These are phyloP conservation scores for Yueomyces sp. DNA, from an alignment of 805 yeast genomes.

Conservation along the genomic window DNA sequence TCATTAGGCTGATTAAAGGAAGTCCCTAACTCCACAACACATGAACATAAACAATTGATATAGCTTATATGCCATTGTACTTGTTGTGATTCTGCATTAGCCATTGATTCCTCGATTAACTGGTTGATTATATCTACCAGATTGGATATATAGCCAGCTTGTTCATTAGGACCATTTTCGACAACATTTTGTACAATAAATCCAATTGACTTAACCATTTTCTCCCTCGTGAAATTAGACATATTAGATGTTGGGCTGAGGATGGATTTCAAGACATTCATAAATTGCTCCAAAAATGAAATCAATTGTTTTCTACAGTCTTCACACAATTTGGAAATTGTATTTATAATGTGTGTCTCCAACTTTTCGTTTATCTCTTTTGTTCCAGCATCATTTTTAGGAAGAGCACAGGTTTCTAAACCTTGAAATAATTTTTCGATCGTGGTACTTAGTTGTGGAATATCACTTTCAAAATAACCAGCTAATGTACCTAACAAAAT, in stretches of 20 bases:
- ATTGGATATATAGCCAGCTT: conserved; percentile 26
- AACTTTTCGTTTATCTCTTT: conserved; percentile 13
- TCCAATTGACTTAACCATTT: conserved; percentile 48
- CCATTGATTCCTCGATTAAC: conserved; percentile 6
- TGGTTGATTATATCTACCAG: conserved; percentile 22
- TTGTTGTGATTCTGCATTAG: conserved; percentile 1
- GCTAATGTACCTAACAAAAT: conserved; percentile 17
- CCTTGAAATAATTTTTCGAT: conserved; percentile 19
- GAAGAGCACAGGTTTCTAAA: conserved; percentile 12
- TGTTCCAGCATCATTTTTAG: conserved; percentile 1
- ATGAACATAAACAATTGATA: conserved; percentile 41
- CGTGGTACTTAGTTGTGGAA: conserved; percentile 10
- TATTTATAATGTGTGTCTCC: conserved; percentile 16
- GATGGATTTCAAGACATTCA: conserved; percentile 23
- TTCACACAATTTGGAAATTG: conserved; percentile 20
- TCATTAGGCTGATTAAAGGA: conserved; percentile 49
- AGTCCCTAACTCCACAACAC: conserved; percentile 58
- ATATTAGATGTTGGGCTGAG: conserved; percentile 15
- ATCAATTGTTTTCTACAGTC: conserved; percentile 16
- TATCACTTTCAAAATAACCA: conserved; percentile 15
- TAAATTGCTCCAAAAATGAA: conserved; percentile 14
- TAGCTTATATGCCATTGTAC: conserved; percentile 29
- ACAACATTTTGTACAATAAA: conserved; percentile 44
- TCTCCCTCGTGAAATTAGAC: conserved; percentile 27
- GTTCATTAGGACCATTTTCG: conserved; percentile 29